These are phyloP conservation scores for Hippophae gyantsensis DNA, from an alignment of 306 rosid genomes.

Conservation along the genomic window DNA sequence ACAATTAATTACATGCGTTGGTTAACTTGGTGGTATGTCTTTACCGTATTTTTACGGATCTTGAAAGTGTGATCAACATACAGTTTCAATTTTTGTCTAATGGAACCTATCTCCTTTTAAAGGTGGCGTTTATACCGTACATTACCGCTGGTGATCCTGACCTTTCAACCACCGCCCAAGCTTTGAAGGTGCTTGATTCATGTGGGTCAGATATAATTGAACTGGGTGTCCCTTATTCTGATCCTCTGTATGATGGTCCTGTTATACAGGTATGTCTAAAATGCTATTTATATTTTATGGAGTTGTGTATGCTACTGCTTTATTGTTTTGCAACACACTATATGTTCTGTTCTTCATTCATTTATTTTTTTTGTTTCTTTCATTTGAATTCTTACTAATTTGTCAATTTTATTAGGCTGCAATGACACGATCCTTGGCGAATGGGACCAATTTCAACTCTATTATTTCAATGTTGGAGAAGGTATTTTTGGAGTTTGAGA, in stretches of 20 bases:
- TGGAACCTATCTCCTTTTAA: conserved; percentile 20
- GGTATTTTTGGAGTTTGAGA: conserved; percentile 34
- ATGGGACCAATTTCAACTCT: conserved; percentile 59
- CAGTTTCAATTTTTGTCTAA: conserved; percentile 14
- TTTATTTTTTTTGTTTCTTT: background rate
- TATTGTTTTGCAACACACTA: background rate
- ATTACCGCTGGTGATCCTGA: conserved; percentile 96
- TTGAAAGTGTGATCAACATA: too few species aligned
- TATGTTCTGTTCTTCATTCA: background rate
- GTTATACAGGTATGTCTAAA: conserved; percentile 70
- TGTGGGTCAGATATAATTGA: conserved; percentile 92
- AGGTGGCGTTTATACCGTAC: conserved; percentile 88
- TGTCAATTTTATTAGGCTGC: conserved; percentile 63
- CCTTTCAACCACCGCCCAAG: conserved; percentile 80
- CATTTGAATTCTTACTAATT: conserved; percentile 16
- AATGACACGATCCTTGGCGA: conserved; percentile 74
- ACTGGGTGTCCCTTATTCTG: conserved; percentile 85
- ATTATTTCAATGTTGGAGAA: conserved; percentile 74
- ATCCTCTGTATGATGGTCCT: conserved; percentile 97
- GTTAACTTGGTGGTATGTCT: background rate
- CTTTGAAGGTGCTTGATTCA: conserved; percentile 73
- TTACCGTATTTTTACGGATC: too few species aligned
- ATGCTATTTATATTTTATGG: background rate
- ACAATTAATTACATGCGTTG: too few species aligned
- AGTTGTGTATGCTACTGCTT: too few species aligned